These are phyloP conservation scores for Suillus americanus DNA, from an alignment of 768 basidiomycete species.

Conservation along the genomic window DNA sequence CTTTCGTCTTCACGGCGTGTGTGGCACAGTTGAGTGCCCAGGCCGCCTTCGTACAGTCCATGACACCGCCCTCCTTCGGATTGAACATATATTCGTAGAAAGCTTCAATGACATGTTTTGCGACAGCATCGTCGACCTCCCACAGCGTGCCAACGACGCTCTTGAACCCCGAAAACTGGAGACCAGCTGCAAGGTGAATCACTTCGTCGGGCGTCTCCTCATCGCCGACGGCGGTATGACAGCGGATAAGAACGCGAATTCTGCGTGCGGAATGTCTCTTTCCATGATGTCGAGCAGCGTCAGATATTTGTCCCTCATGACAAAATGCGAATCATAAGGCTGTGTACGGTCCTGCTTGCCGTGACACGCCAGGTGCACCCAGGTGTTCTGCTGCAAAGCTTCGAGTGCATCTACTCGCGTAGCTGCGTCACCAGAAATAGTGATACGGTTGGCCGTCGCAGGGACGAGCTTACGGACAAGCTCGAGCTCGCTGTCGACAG, in stretches of 20 bases:
- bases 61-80: not conserved
- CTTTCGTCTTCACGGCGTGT: not conserved
- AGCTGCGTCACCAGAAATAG: constrained; percentile 14
- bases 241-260: not conserved
- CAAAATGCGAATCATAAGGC: constrained; percentile 28
- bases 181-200: not conserved
- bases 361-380: constrained; percentile 35
- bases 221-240: not conserved
- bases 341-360: constrained; percentile 18
- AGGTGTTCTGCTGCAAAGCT: constrained; percentile 18
- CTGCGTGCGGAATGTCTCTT: not conserved
- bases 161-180: not conserved
- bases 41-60: not conserved
- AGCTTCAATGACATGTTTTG: not conserved
- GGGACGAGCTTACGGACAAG: not conserved
- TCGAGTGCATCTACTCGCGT: constrained; percentile 14
- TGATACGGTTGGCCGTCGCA: not conserved
- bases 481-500: not conserved
- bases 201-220: not conserved
- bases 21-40: not conserved
- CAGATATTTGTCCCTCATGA: not conserved
- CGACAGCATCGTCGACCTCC: not conserved
- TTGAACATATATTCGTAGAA: not conserved
- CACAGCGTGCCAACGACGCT: not conserved
- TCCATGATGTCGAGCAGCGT: not conserved